Conservation (phyloP, 106 monocot genomes). For the Chionographis japonica region DNA sequence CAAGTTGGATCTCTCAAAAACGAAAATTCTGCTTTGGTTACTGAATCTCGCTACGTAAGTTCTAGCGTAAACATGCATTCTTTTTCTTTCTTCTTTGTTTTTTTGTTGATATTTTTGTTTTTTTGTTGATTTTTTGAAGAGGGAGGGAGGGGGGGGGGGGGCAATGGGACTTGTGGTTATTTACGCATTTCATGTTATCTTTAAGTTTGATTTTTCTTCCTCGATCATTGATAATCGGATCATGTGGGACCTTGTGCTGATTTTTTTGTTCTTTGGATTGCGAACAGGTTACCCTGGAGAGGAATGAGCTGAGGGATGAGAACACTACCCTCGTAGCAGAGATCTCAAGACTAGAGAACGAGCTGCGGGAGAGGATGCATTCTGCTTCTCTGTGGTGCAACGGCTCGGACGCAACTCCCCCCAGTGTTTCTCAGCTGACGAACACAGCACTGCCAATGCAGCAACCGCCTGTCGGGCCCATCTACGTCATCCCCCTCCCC, state of each 20-base stretch:
- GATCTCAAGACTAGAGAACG: conserved; percentile 44
- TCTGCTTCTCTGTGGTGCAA: conserved; percentile 15
- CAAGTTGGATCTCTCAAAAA: conserved; percentile 66
- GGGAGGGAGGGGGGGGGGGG: too few relatives aligned
- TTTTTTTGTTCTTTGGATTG: too few relatives aligned
- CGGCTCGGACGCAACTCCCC: conserved; percentile 9
- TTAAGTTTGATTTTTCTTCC: too few relatives aligned
- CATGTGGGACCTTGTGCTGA: too few relatives aligned
- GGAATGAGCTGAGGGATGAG: conserved; percentile 68
- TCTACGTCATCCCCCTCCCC: conserved; percentile 18
- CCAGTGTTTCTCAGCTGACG: conserved; percentile 3
- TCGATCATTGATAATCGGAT: too few relatives aligned
- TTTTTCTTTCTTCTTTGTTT: not conserved
- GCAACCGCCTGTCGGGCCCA: conserved; percentile 16
- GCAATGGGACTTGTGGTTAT: too few relatives aligned
- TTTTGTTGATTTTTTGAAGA: not conserved
- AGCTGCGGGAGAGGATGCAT: conserved; percentile 31
- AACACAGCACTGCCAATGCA: conserved; percentile 6
- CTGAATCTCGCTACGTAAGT: conserved; percentile 84
- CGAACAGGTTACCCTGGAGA: conserved; percentile 61
- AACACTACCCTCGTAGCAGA: conserved; percentile 45
- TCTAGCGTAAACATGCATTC: not conserved
- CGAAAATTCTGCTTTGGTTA: conserved; percentile 54
- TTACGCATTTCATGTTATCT: too few relatives aligned
- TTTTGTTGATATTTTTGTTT: too few relatives aligned